Conservation (phyloP, 768 basidiomycete species). For the Calocera cornea region DNA sequence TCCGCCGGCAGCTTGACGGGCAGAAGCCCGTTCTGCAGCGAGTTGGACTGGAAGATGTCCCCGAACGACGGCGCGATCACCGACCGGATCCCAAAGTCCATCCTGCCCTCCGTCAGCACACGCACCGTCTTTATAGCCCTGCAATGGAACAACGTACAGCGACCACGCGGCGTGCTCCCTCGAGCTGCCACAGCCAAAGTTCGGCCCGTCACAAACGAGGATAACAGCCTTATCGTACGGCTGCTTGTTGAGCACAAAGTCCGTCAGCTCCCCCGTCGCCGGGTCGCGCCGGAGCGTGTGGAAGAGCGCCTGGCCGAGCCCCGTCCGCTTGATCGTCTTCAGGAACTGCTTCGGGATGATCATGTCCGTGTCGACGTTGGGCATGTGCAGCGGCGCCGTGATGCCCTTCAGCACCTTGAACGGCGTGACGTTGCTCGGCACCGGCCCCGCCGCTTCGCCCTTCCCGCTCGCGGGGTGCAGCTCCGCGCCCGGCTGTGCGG, state of each 20-base stretch:
- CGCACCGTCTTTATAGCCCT: constrained; percentile 8
- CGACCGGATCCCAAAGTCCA: constrained; percentile 82
- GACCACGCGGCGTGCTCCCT: constrained; percentile 87
- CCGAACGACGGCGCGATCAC: constrained; percentile 81
- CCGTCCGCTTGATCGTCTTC: constrained; percentile 82
- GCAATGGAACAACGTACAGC: constrained; percentile 39
- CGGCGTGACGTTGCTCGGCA: constrained; percentile 34
- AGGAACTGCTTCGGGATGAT: constrained; percentile 91
- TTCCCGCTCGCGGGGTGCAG: no score
- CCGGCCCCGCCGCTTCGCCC: constrained; percentile 30
- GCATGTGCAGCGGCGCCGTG: constrained; percentile 63
- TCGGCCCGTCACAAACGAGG: constrained; percentile 69
- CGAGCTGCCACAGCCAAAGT: constrained; percentile 86
- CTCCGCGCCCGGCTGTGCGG: constrained; percentile 26
- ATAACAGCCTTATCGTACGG: constrained; percentile 67
- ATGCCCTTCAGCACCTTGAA: constrained; percentile 62
- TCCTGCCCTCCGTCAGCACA: constrained; percentile 29
- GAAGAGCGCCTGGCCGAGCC: constrained; percentile 72
- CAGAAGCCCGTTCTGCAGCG: constrained; percentile 90
- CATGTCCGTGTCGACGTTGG: constrained; percentile 86
- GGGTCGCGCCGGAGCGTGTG: constrained; percentile 66
- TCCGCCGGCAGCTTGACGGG: constrained; percentile 57
- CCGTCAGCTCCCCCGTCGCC: constrained; percentile 62
- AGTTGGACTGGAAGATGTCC: constrained; percentile 79
- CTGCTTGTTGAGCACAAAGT: constrained; percentile 71